These are phyloP conservation scores for thale cress (Arabidopsis thaliana) DNA, from an alignment of 345 rosid species.

Conservation along the genomic window DNA sequence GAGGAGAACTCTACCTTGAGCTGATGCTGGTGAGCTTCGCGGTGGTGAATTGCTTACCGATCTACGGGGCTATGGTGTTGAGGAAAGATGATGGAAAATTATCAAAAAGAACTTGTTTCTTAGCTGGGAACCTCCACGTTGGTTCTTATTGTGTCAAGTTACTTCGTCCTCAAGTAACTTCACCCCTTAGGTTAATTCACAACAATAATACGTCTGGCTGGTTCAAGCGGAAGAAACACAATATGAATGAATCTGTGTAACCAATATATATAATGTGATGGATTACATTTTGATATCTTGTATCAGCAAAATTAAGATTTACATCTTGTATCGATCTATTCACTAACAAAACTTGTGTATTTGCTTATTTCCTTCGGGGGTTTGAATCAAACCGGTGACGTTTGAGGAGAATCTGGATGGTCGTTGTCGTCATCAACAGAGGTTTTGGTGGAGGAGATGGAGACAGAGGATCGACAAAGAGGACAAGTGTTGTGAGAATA, in stretches of 20 bases:
- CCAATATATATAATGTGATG: slow-evolving; percentile 13
- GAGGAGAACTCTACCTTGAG: slow-evolving; percentile 50
- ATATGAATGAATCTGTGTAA: neutral
- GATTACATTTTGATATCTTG: neutral
- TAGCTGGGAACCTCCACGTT: slow-evolving; percentile 40
- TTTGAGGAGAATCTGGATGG: slow-evolving; percentile 31
- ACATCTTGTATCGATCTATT: slow-evolving; percentile 29
- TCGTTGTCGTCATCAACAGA: neutral
- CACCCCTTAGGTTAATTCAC: neutral
- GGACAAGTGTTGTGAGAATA: slow-evolving; percentile 87
- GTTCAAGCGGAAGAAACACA: neutral
- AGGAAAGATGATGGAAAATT: slow-evolving; percentile 68
- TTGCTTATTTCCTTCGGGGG: slow-evolving; percentile 9
- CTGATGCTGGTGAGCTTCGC: slow-evolving; percentile 52
- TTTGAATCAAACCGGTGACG: slow-evolving; percentile 37
- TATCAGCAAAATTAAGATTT: neutral
- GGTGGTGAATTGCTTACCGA: slow-evolving; percentile 55
- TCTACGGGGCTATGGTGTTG: slow-evolving; percentile 63
- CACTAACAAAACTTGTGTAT: slow-evolving; percentile 40
- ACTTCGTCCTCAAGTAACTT: slow-evolving; percentile 39
- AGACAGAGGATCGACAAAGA: slow-evolving; percentile 76
- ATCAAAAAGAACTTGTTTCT: slow-evolving; percentile 42
- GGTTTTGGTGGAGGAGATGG: slow-evolving; percentile 45
- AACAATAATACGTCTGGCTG: neutral
- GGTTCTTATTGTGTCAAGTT: slow-evolving; percentile 42